Conservation (phyloP, 2,329 filamentous ascomycete genomes). For the Orbilia brochopaga region DNA sequence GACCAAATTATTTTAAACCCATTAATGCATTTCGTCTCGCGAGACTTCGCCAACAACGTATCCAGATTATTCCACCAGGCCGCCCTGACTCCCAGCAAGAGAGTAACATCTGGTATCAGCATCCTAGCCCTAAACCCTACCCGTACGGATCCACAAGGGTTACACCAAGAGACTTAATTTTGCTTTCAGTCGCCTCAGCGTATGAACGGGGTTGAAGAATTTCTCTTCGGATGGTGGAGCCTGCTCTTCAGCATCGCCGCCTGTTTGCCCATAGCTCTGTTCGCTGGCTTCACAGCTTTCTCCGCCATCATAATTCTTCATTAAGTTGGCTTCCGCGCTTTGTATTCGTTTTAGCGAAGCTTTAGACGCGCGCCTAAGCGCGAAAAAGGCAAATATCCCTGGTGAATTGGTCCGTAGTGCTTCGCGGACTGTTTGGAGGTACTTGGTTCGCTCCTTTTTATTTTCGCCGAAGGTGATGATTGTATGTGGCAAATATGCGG, state of each 20-base stretch:
- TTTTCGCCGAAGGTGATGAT: conserved; percentile 18
- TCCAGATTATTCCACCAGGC: too few species aligned
- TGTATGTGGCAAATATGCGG: conserved; percentile 13
- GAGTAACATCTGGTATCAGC: too few species aligned
- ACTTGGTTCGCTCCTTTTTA: conserved; percentile 1
- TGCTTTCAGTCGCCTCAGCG: not conserved
- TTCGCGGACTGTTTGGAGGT: conserved; percentile 4
- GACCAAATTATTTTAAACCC: too few species aligned
- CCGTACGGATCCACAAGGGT: too few species aligned
- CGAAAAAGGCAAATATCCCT: conserved; percentile 17
- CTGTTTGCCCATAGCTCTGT: not conserved
- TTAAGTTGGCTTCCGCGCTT: not conserved
- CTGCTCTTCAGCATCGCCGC: not conserved
- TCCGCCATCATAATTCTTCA: not conserved
- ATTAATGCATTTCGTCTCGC: too few species aligned
- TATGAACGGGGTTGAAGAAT: not conserved
- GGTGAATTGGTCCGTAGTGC: not conserved
- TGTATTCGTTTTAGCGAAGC: not conserved
- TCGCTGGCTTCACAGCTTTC: not conserved
- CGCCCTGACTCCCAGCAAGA: too few species aligned
- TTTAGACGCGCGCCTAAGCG: not conserved
- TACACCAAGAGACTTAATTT: not conserved
- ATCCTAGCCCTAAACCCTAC: too few species aligned
- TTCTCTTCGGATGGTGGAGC: not conserved
- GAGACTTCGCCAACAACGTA: too few species aligned